Evolutionary conservation across 164 flowering plant species (phyloP).

Genomic region (Aristolochia fimbriata): DNA sequence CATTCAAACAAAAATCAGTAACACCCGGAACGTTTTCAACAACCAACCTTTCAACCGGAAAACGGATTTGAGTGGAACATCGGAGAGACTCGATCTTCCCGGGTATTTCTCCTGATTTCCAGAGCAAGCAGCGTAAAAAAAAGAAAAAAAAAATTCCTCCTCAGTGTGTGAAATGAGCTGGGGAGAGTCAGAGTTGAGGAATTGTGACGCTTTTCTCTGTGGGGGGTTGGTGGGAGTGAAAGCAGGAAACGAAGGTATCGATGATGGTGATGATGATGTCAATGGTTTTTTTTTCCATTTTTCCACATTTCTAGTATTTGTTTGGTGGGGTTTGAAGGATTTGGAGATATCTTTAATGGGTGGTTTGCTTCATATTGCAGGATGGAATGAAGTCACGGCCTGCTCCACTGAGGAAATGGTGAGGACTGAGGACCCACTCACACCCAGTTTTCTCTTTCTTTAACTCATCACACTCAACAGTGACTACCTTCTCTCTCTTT

Average conservation of each 20-base stretch:
- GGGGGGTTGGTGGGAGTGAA: constrained; percentile 30
- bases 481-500: background rate
- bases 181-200: constrained; percentile 15
- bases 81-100: too few relatives aligned
- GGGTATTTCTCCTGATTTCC: background rate
- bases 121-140: background rate
- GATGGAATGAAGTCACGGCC: constrained; percentile 24
- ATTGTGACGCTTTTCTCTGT: constrained; percentile 7
- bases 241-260: constrained; percentile 4
- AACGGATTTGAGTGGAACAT: background rate
- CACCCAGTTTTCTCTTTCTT: constrained; percentile 13
- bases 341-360: constrained; percentile 17
- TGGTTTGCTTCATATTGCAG: constrained; percentile 65
- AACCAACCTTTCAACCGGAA: background rate
- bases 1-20: constrained; percentile 22
- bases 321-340: constrained; percentile 24
- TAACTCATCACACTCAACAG: constrained; percentile 7
- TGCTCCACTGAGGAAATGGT: constrained; percentile 32
- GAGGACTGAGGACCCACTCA: constrained; percentile 37
- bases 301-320: constrained; percentile 5
- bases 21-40: background rate
- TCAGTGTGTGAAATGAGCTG: constrained; percentile 4
- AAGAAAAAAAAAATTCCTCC: too few relatives aligned
- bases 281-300: constrained; percentile 8
- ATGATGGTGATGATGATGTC: constrained; percentile 25